Percentiles rank a stretch among this genome's conserved stretches.
phyloP scores from a whole-genome alignment of 2,329 filamentous ascomycete species.

The Trichoderma sp. region DNA sequence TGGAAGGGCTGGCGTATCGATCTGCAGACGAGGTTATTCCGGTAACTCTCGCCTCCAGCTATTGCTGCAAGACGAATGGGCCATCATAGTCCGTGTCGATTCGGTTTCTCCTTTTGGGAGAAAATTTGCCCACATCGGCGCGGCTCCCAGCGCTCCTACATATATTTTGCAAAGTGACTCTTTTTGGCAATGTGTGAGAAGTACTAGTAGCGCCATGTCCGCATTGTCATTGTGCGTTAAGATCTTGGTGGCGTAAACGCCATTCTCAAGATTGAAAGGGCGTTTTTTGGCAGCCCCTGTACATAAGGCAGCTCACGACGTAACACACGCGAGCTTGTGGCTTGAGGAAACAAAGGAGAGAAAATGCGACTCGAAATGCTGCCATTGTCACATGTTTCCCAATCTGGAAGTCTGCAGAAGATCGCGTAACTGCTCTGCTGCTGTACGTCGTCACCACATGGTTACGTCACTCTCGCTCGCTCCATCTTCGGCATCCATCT shows the following conservation, averaged over 20 bases:
- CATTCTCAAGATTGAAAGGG: no score
- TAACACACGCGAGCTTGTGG: not conserved
- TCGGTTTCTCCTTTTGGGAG: conserved; percentile 31
- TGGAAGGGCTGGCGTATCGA: conserved; percentile 42
- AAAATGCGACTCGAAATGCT: not conserved
- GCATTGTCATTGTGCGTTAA: no score
- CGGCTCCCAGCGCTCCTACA: conserved; percentile 57
- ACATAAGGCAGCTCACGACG: no score
- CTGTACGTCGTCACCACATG: not conserved
- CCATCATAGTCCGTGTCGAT: conserved; percentile 59
- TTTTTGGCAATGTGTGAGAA: no score
- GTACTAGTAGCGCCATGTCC: no score
- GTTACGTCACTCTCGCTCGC: conserved; percentile 2
- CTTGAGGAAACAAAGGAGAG: not conserved
- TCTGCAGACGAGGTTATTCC: conserved; percentile 5
- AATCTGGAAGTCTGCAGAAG: not conserved
- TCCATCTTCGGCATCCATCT: conserved; percentile 1
- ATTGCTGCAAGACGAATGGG: conserved; percentile 50
- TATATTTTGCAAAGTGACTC: conserved; percentile 28
- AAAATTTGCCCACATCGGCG: conserved; percentile 47
- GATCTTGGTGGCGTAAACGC: no score
- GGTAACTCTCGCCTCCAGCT: conserved; percentile 27
- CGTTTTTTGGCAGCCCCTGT: no score
- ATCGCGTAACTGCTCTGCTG: not conserved
- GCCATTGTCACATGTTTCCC: not conserved